These are phyloP conservation scores for Melastoma malabathricum DNA, from an alignment of 345 rosid species.

Conservation along the genomic window DNA sequence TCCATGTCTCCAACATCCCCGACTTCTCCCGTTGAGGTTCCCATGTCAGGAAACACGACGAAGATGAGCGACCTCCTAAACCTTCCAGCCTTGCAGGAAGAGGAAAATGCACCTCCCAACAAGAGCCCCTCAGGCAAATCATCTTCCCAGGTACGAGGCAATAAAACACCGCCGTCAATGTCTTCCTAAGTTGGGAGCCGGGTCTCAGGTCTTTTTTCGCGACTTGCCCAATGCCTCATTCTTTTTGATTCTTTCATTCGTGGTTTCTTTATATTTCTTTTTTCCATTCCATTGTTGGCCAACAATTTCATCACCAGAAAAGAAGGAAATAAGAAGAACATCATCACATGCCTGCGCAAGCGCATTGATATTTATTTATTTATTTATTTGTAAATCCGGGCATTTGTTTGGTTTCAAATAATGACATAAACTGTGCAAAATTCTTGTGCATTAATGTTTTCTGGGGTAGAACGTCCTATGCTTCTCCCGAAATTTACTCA, in stretches of 20 bases:
- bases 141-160: slow-evolving; percentile 10
- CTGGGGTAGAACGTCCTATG: too few relatives aligned
- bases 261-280: not conserved
- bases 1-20: slow-evolving; percentile 48
- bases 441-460: too few relatives aligned
- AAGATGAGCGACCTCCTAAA: slow-evolving; percentile 17
- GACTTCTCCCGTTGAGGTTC: slow-evolving; percentile 23
- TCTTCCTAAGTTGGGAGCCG: slow-evolving; percentile 7
- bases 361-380: too few relatives aligned
- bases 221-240: not conserved
- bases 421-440: too few relatives aligned
- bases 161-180: slow-evolving; percentile 9
- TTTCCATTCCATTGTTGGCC: not conserved
- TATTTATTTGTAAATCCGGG: too few relatives aligned
- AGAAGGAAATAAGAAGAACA: too few relatives aligned
- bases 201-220: not conserved
- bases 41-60: slow-evolving; percentile 10
- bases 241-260: not conserved
- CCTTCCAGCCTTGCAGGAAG: slow-evolving; percentile 8
- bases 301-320: too few relatives aligned
- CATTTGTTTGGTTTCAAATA: too few relatives aligned
- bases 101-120: slow-evolving; percentile 7
- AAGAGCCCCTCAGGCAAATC: slow-evolving; percentile 9
- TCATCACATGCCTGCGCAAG: too few relatives aligned
- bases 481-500: too few relatives aligned